Conservation (phyloP, 306 rosid genomes). For the Prunus salicina region DNA sequence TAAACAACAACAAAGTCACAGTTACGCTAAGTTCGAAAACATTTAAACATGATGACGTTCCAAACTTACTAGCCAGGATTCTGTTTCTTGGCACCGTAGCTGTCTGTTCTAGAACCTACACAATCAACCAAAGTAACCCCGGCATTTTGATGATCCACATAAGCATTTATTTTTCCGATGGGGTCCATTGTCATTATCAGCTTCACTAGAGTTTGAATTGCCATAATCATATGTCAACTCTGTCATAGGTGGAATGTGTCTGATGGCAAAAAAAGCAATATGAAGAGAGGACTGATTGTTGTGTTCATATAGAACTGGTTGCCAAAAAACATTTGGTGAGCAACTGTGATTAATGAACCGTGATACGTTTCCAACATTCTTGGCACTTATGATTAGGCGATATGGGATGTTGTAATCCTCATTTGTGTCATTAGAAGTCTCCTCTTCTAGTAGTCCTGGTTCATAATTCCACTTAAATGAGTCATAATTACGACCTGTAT, state of each 20-base stretch:
- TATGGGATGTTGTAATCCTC: conserved; percentile 45
- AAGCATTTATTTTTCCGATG: conserved; percentile 49
- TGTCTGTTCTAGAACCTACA: conserved; percentile 15
- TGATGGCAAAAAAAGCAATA: conserved; percentile 53
- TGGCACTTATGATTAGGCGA: conserved; percentile 56
- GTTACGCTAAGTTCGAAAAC: conserved; percentile 2
- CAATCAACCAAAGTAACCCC: conserved; percentile 52
- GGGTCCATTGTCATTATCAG: conserved; percentile 15
- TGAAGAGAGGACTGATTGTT: conserved; percentile 48
- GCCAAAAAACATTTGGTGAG: conserved; percentile 72
- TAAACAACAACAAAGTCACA: background rate
- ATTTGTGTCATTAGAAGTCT: conserved; percentile 25
- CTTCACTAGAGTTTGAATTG: conserved; percentile 20
- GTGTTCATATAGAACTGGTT: conserved; percentile 52
- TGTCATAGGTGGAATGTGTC: conserved; percentile 63
- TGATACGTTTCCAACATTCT: conserved; percentile 55
- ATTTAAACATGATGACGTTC: conserved; percentile 24
- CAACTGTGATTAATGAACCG: conserved; percentile 75
- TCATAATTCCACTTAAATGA: conserved; percentile 56
- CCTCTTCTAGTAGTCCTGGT: conserved; percentile 47
- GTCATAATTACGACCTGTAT: conserved; percentile 41
- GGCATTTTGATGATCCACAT: conserved; percentile 53
- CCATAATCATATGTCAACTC: conserved; percentile 76
- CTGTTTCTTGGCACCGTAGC: conserved; percentile 23
- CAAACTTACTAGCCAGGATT: conserved; percentile 13